Base-by-base conservation (phyloP, 192 early-diverging fungal genomes). In the Coemansia sp. region DNA sequence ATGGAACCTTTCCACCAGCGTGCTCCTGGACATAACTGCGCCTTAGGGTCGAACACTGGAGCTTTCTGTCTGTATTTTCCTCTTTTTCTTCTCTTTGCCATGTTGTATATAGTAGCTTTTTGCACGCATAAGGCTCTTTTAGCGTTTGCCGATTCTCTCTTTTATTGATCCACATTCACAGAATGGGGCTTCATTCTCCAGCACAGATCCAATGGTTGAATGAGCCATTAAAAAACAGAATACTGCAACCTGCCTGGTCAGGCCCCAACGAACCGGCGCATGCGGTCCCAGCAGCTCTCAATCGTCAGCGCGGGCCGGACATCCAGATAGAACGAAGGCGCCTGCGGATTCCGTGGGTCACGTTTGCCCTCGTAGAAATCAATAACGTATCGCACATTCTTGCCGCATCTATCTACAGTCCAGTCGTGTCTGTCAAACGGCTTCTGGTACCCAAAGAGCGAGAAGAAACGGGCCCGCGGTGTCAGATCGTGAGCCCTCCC, bases 401-500 rank as follows among this genome's bases (percentile, higher is more conserved):
- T 88, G 16, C 93, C 95, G 61, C 95, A 98, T n/a, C 95, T 77
- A 70, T 94, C 93, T 0, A 98, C 88, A 5, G 88, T 89, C 95
- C 95, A 98, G 75, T 98, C 94, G 71, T 98, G 95, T 17, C 94
- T 86, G 67, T 98, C 95, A 68, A 98, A 98, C 11, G 95, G 94
- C 41, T 88, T 70, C 32, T 83, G 88, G 68, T 94, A 94, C 20
- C 84, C 73, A 53, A 82, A 20, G 42, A 73, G 64, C 16, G 65
- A 65, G 40, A 72, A 70, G n/a, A 76, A 49, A 22, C 79, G 38
- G 8, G 86, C 79, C 57, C 64, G 75, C 4, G 79, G 79, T 41
- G 79, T 69, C 32, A 72, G 2, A 9, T 81, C 65, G 9, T 78
- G 74, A 0, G 75, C 63, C 56, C 63, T 68, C 14, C 84, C 84